Evolutionary conservation across 352 stramenopile genomes (phyloP).

Genomic region (Globisporangium okanoganense): DNA sequence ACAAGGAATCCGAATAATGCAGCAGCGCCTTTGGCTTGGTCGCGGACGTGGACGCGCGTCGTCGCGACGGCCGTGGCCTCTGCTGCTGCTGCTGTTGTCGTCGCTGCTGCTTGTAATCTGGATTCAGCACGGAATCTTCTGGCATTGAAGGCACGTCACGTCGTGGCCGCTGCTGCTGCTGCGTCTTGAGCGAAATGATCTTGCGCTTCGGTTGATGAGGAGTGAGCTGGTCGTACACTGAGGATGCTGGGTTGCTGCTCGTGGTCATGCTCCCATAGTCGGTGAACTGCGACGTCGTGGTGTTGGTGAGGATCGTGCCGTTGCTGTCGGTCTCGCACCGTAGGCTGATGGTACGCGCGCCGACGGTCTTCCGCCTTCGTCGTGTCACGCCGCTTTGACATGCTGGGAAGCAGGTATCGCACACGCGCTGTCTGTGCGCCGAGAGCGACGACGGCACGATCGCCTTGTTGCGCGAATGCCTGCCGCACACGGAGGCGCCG

Average conservation of each 20-base stretch:
- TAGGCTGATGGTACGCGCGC: slow-evolving; percentile 13
- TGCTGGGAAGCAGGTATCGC: slow-evolving; percentile 59
- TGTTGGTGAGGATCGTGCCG: slow-evolving; percentile 8
- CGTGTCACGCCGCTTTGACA: slow-evolving; percentile 29
- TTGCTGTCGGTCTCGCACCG: slow-evolving; percentile 9
- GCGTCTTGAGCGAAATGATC: slow-evolving; percentile 2
- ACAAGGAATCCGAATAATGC: slow-evolving; percentile 2
- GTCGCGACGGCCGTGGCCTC: neutral
- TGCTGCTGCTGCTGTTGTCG: neutral
- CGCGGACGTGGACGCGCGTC: slow-evolving; percentile 9
- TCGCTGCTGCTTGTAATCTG: neutral
- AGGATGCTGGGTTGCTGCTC: neutral
- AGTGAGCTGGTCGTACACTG: neutral
- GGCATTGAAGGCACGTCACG: neutral
- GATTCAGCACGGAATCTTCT: neutral
- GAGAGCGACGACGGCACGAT: slow-evolving; percentile 67
- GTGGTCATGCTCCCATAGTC: slow-evolving; percentile 7
- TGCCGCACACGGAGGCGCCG: slow-evolving; percentile 67
- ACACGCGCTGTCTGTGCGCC: slow-evolving; percentile 63
- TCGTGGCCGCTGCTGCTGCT: neutral
- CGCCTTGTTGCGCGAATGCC: slow-evolving; percentile 65
- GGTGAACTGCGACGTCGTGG: neutral
- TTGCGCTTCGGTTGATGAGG: neutral
- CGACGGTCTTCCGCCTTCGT: slow-evolving; percentile 13
- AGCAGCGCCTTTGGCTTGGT: slow-evolving; percentile 2